phyloP scores from a whole-genome alignment of 768 basidiomycete genomes.

The Boletus insuetus region DNA sequence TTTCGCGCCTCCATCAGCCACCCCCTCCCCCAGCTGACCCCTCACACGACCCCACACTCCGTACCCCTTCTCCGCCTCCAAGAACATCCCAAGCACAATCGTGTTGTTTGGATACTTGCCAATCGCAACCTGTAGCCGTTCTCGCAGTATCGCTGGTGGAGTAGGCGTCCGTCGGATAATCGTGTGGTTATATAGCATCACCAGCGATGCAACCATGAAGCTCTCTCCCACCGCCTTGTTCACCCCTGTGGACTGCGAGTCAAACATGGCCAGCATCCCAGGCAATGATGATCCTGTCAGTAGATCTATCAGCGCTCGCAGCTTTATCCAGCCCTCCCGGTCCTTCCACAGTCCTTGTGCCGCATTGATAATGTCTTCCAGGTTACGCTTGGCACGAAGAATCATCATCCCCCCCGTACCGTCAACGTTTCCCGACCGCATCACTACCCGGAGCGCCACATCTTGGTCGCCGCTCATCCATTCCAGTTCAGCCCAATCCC shows the following conservation, averaged over 20 bases:
- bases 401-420: slow-evolving; percentile 51
- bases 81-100: slow-evolving; percentile 65
- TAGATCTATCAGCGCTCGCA: slow-evolving; percentile 64
- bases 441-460: slow-evolving; percentile 50
- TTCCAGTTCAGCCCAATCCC: slow-evolving; percentile 84
- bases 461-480: slow-evolving; percentile 59
- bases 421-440: slow-evolving; percentile 53
- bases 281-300: slow-evolving; percentile 44
- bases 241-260: slow-evolving; percentile 24
- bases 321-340: slow-evolving; percentile 61
- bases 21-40: slow-evolving; percentile 47
- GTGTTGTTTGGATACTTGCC: slow-evolving; percentile 67
- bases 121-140: slow-evolving; percentile 53
- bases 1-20: slow-evolving; percentile 22
- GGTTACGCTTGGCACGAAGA: slow-evolving; percentile 59
- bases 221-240: slow-evolving; percentile 41
- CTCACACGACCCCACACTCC: slow-evolving; percentile 76
- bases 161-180: slow-evolving; percentile 52
- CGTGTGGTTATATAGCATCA: slow-evolving; percentile 61
- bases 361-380: slow-evolving; percentile 50
- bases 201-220: slow-evolving; percentile 50
- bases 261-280: slow-evolving; percentile 40
- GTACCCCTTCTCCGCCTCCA: slow-evolving; percentile 75
- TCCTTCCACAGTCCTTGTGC: slow-evolving; percentile 48
- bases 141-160: slow-evolving; percentile 56